A percentile compares a stretch with the other conserved stretches of the same genome.
Conservation (phyloP, 1,139 yeast species). For the Pichia sp. region DNA sequence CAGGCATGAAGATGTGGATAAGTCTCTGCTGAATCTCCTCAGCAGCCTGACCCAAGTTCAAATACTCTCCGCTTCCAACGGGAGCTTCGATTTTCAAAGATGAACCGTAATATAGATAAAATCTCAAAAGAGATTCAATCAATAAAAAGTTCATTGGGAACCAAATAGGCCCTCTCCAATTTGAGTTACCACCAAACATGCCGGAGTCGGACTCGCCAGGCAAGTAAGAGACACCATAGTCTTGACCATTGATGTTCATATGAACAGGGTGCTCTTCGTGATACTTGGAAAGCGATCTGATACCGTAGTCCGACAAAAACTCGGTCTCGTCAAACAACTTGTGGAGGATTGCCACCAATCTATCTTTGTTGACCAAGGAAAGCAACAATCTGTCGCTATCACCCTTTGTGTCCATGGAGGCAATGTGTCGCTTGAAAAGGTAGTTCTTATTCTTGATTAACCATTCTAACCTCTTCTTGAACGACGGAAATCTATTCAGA, state of each 20-base stretch:
- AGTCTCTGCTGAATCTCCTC: constrained; percentile 87
- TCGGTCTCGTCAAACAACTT: constrained; percentile 87
- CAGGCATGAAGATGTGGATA: constrained; percentile 73
- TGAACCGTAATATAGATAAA: constrained; percentile 86
- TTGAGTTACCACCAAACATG: constrained; percentile 94
- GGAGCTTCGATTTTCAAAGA: constrained; percentile 88
- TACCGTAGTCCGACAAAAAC: constrained; percentile 82
- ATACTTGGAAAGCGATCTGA: constrained; percentile 82
- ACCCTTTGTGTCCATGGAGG: constrained; percentile 82
- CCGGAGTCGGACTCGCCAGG: constrained; percentile 96
- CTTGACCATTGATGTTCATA: constrained; percentile 80
- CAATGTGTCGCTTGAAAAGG: constrained; percentile 83
- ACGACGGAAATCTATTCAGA: constrained; percentile 74
- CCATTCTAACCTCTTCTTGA: constrained; percentile 85
- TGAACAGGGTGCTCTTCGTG: constrained; percentile 85
- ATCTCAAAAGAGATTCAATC: constrained; percentile 85
- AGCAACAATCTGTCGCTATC: constrained; percentile 79
- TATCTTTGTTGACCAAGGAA: constrained; percentile 78
- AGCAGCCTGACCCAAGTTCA: constrained; percentile 89
- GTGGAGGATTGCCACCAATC: constrained; percentile 70
- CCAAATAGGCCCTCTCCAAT: constrained; percentile 99
- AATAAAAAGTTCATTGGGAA: constrained; percentile 87
- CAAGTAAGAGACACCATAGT: constrained; percentile 71
- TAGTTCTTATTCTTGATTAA: constrained; percentile 68
- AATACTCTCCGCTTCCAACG: constrained; percentile 72